Evolutionary conservation across 2,329 filamentous ascomycete species (phyloP).

Genomic region (Fusarium temperatum): DNA sequence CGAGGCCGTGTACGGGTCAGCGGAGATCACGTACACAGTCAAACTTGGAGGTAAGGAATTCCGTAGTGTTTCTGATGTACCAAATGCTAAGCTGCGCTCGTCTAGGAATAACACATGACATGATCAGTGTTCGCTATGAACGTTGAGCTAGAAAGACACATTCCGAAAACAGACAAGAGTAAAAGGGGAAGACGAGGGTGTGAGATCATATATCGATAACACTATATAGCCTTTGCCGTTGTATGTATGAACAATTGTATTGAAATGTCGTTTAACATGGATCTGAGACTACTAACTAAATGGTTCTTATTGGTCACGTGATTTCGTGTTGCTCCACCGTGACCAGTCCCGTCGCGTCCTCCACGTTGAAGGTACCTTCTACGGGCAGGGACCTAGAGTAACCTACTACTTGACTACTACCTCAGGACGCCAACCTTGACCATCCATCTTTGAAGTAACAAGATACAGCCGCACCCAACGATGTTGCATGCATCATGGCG

Average conservation of each 20-base stretch:
- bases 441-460: constrained; percentile 1
- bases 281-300: neutral
- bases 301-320: constrained; percentile 24
- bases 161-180: neutral
- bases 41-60: constrained; percentile 48
- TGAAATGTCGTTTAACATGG: neutral
- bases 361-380: neutral
- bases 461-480: constrained; percentile 6
- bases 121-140: constrained; percentile 49
- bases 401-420: neutral
- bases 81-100: constrained; percentile 13
- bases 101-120: constrained; percentile 49
- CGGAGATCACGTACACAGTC: constrained; percentile 50
- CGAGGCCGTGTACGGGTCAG: constrained; percentile 51
- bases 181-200: neutral
- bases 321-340: constrained; percentile 32
- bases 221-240: neutral
- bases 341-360: constrained; percentile 38
- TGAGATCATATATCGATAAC: neutral
- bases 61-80: neutral
- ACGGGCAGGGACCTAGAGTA: too few species aligned
- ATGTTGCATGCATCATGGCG: constrained; percentile 46
- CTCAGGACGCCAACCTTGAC: neutral
- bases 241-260: neutral
- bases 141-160: constrained; percentile 1